Base-by-base conservation (phyloP, 108 stramenopile species). In the Conticribra weissflogii region DNA sequence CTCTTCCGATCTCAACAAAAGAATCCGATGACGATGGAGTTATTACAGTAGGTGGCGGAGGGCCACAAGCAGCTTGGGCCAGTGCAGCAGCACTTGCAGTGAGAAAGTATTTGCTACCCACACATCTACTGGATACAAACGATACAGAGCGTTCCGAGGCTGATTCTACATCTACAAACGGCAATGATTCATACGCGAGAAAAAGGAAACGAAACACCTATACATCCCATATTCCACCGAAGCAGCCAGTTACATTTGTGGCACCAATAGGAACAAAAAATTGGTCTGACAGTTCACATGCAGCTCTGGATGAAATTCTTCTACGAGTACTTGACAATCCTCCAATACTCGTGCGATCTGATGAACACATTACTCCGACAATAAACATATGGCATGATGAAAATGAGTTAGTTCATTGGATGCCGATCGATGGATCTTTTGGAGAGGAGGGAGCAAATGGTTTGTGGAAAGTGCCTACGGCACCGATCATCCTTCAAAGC, bases 301-400 rank as follows among this genome's bases (percentile, higher is more conserved):
- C n/a, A n/a, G n/a, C 51, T 32, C 50, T 82, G 12, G 30, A 67
- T n/a, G 51, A 52, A 25, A 31, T 82, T 2, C 29, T 73, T 28
- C 66, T 63, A 30, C 68, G 70, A 1, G 66, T 63, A 23, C 36
- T 79, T 0, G 53, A 72, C 2, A 19, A 32, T 23, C 74, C 66
- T 22, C 74, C 74, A 33, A 57, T 52, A 44, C 74, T 77, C 22
- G 41, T 72, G 12, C 51, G 58, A 60, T 78, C 59, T n/a, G 15
- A 33, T 52, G 63, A 81, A 2, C 69, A 66, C 54, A 75, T 75
- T 15, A 87, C 86, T 4, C 86, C 86, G 0, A 74, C 68, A 28
- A 87, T 87, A 47, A 60, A 63, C 16, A 76, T 87, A 5, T 87
- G 86, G 84, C 86, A 87, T 33, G 86, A 85, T 55, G 71, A 63